phyloP scores from a whole-genome alignment of 2,329 filamentous ascomycete genomes.

The Amylocarpus encephaloides region DNA sequence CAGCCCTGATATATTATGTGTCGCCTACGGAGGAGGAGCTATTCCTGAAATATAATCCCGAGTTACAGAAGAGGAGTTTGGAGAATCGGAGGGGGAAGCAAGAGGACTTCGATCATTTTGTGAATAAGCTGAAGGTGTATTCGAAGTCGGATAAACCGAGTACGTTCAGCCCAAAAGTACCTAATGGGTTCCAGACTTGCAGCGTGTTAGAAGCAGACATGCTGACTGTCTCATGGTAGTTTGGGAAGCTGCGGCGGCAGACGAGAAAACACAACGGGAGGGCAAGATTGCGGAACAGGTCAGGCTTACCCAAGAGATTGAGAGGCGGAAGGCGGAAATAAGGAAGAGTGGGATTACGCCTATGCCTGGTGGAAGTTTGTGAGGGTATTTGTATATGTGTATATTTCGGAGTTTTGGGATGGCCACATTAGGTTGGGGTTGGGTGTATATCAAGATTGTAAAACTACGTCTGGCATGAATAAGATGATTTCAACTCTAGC shows the following conservation, averaged over 20 bases:
- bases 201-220: not conserved
- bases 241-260: conserved; percentile 40
- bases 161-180: conserved; percentile 42
- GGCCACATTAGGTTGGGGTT: no score
- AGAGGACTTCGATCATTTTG: conserved; percentile 86
- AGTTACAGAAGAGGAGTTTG: conserved; percentile 83
- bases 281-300: conserved; percentile 33
- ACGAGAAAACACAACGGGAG: conserved; percentile 32
- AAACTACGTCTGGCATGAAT: no score
- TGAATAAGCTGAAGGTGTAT: conserved; percentile 76
- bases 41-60: conserved; percentile 86
- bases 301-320: conserved; percentile 34
- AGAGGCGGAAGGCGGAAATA: conserved; percentile 37
- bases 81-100: conserved; percentile 69
- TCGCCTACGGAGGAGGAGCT: conserved; percentile 87
- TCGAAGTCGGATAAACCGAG: conserved; percentile 88
- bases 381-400: not conserved
- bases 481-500: no score
- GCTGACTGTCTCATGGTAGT: conserved; percentile 30
- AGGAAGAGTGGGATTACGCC: conserved; percentile 26
- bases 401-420: not conserved
- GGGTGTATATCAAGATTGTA: no score
- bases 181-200: not conserved
- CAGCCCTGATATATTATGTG: conserved; percentile 73
- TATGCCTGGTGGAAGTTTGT: conserved; percentile 24